Percentiles rank a stretch among this genome's conserved stretches.
Conservation (phyloP, 495 filamentous ascomycete genomes). For the Aspergillus diversus region DNA sequence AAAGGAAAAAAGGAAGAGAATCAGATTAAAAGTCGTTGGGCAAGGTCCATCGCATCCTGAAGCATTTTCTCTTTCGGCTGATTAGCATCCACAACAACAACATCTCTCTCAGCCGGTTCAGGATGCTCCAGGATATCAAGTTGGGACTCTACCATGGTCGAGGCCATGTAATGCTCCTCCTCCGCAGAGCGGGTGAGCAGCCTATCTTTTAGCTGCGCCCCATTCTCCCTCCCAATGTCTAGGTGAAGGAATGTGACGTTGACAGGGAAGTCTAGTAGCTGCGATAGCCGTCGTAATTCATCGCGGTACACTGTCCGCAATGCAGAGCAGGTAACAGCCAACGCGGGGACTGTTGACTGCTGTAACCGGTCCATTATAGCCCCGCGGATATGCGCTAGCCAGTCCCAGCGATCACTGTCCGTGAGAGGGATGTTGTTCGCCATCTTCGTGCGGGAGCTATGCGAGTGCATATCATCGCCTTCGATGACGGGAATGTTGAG, state of each 20-base stretch:
- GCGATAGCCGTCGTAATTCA: slow-evolving; percentile 24
- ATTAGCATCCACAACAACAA: slow-evolving; percentile 24
- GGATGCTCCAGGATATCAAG: slow-evolving; percentile 27
- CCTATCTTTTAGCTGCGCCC: slow-evolving; percentile 20
- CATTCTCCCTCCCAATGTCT: slow-evolving; percentile 4
- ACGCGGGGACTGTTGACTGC: slow-evolving; percentile 9
- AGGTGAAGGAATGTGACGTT: slow-evolving; percentile 28
- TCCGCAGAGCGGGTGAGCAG: slow-evolving; percentile 14
- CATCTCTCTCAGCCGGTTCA: slow-evolving; percentile 20
- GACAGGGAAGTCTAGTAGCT: slow-evolving; percentile 30
- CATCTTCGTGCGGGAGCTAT: slow-evolving; percentile 27
- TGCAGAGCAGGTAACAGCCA: slow-evolving; percentile 32
- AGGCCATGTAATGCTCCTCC: slow-evolving; percentile 33
- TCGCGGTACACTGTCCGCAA: slow-evolving; percentile 28
- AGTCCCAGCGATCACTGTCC: slow-evolving; percentile 31
- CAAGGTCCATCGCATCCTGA: slow-evolving; percentile 17
- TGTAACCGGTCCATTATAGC: slow-evolving; percentile 31
- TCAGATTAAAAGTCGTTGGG: slow-evolving; percentile 11
- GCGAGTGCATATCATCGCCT: slow-evolving; percentile 32
- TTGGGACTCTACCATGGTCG: slow-evolving; percentile 32
- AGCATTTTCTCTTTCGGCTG: slow-evolving; percentile 21
- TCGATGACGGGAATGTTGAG: slow-evolving; percentile 28
- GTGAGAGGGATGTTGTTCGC: slow-evolving; percentile 24
- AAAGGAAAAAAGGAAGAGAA: neutral
- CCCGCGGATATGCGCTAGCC: slow-evolving; percentile 31